phyloP scores from a whole-genome alignment of 2,329 filamentous ascomycete species.

The Basipetospora chlamydospora region DNA sequence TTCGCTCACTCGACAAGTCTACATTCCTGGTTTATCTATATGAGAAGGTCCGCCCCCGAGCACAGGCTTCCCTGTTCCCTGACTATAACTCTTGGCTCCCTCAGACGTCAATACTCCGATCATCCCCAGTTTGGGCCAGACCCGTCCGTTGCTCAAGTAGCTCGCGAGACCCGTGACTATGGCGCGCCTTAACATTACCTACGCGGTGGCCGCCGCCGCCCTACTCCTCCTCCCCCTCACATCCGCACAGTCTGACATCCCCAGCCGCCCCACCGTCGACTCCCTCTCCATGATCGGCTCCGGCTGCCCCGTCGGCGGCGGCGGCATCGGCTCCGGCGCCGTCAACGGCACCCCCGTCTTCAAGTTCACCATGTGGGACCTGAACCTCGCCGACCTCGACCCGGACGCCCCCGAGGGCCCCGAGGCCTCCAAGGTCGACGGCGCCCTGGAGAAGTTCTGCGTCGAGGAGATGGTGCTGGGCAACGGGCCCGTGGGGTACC shows the following conservation, averaged over 20 bases:
- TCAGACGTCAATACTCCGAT: not conserved
- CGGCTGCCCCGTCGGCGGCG: constrained; percentile 5
- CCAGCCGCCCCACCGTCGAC: constrained; percentile 4
- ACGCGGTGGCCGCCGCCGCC: too few relatives aligned
- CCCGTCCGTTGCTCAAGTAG: too few relatives aligned
- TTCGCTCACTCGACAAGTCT: too few relatives aligned
- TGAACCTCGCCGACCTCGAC: constrained; percentile 2
- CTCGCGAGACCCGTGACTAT: too few relatives aligned
- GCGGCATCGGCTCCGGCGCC: not conserved
- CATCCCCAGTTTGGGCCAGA: too few relatives aligned
- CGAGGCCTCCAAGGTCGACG: not conserved
- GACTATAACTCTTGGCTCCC: too few relatives aligned
- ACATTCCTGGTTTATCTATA: too few relatives aligned
- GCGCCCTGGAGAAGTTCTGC: constrained; percentile 1
- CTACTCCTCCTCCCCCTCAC: not conserved
- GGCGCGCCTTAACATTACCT: too few relatives aligned
- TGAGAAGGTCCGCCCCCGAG: too few relatives aligned
- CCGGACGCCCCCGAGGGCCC: not conserved
- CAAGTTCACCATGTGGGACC: constrained; percentile 2
- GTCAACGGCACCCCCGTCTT: constrained; percentile 3
- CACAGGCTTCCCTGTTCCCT: too few relatives aligned
- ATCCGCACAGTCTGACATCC: not conserved
- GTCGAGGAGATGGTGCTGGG: constrained; percentile 1
- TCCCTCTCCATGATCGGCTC: constrained; percentile 3
- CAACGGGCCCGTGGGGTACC: constrained; percentile 1